These are phyloP conservation scores for Podaxis sp. DNA, from an alignment of 768 basidiomycete species.

Conservation along the genomic window DNA sequence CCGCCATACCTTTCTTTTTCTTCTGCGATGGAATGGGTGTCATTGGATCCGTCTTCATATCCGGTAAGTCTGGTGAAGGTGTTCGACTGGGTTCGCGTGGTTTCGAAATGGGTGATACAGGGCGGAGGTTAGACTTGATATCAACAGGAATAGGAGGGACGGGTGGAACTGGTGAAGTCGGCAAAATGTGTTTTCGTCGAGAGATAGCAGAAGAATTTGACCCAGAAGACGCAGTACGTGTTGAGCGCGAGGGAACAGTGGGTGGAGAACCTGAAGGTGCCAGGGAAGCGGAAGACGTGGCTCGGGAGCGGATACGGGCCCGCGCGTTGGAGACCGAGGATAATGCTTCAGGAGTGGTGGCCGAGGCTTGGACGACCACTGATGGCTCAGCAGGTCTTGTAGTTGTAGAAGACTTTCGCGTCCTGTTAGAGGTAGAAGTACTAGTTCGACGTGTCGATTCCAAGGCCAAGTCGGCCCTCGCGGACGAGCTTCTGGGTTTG, in stretches of 20 bases:
- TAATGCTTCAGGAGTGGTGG: conserved; percentile 20
- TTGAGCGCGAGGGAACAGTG: conserved; percentile 10
- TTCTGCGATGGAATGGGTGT: conserved; percentile 34
- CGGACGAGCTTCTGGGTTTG: not conserved
- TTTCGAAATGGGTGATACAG: not conserved
- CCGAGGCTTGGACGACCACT: conserved; percentile 13
- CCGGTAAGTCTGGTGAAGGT: conserved; percentile 44
- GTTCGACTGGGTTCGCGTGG: conserved; percentile 28
- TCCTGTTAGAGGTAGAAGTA: conserved; percentile 15
- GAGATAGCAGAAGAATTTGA: conserved; percentile 20
- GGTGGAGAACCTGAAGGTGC: conserved; percentile 20
- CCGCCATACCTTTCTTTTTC: conserved; percentile 20
- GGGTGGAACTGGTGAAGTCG: conserved; percentile 19
- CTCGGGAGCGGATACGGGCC: conserved; percentile 23
- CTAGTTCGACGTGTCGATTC: conserved; percentile 23
- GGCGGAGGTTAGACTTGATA: not conserved
- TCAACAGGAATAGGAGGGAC: conserved; percentile 14
- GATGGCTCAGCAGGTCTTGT: not conserved
- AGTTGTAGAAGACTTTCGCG: conserved; percentile 24
- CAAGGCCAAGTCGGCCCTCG: conserved; percentile 24
- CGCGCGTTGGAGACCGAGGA: conserved; percentile 16
- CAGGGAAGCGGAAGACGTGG: conserved; percentile 30
- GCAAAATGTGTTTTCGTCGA: not conserved
- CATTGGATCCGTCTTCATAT: conserved; percentile 28
- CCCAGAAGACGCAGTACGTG: conserved; percentile 14